Evolutionary conservation across 1,284 basidiomycete species (phyloP).

Genomic region (Ustilago esculenta): DNA sequence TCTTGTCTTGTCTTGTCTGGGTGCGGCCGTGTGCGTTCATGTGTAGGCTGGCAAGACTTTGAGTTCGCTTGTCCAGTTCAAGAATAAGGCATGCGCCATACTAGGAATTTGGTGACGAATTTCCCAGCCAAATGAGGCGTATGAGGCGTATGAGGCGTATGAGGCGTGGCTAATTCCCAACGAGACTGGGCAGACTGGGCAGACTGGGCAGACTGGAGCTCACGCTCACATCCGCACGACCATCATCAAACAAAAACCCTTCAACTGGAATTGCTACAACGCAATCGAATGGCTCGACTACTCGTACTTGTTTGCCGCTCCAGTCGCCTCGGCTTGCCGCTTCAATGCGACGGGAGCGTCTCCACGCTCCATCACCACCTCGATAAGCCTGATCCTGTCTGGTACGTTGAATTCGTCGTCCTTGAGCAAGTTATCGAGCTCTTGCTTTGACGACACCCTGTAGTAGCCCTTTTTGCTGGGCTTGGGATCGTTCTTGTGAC

Average conservation of each 20-base stretch:
- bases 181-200: too few relatives aligned
- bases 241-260: too few relatives aligned
- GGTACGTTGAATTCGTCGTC: conserved; percentile 73
- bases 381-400: conserved; percentile 78
- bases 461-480: conserved; percentile 73
- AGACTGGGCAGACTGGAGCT: too few relatives aligned
- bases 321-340: conserved; percentile 70
- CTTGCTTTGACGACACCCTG: conserved; percentile 74
- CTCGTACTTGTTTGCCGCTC: conserved; percentile 45
- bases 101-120: too few relatives aligned
- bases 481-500: conserved; percentile 69
- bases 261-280: too few relatives aligned
- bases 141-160: too few relatives aligned
- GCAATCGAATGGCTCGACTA: not conserved
- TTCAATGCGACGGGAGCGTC: conserved; percentile 78
- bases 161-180: too few relatives aligned
- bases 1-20: too few relatives aligned
- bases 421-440: conserved; percentile 75
- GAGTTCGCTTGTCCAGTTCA: not conserved
- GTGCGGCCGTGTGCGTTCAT: not conserved
- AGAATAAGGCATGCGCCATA: too few relatives aligned
- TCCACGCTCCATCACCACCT: conserved; percentile 77
- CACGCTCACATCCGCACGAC: too few relatives aligned
- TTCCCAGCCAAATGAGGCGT: too few relatives aligned
- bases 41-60: too few relatives aligned